phyloP scores from a whole-genome alignment of 2,329 filamentous ascomycete genomes.

The Fusarium penzigii region DNA sequence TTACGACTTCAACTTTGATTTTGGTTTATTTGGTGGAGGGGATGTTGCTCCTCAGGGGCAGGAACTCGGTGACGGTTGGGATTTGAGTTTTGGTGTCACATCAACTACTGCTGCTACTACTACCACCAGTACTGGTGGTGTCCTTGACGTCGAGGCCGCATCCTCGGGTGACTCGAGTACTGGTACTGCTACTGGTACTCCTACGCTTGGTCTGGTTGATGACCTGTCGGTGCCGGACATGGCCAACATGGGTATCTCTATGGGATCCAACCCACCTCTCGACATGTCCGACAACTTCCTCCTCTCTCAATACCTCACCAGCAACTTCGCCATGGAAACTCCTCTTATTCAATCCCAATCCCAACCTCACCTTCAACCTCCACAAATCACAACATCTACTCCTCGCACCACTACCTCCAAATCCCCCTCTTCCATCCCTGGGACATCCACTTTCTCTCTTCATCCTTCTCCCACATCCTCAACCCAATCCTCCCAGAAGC shows the following conservation, averaged over 20 bases:
- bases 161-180: too few species aligned
- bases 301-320: constrained; percentile 13
- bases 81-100: constrained; percentile 11
- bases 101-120: constrained; percentile 2
- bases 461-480: constrained; percentile 16
- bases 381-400: background rate
- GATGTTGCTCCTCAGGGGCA: background rate
- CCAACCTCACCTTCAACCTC: constrained; percentile 5
- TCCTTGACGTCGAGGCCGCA: too few species aligned
- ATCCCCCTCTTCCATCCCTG: constrained; percentile 22
- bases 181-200: constrained; percentile 1
- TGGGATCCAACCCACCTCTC: constrained; percentile 9
- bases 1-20: constrained; percentile 14
- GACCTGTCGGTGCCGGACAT: constrained; percentile 15
- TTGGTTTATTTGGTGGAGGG: constrained; percentile 4
- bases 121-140: background rate
- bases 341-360: constrained; percentile 12
- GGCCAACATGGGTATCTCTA: constrained; percentile 2
- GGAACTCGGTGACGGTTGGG: constrained; percentile 3
- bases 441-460: constrained; percentile 25
- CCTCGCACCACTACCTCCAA: constrained; percentile 10
- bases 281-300: constrained; percentile 21
- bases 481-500: constrained; percentile 20
- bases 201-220: constrained; percentile 16
- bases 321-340: constrained; percentile 12